Conservation (phyloP, 2,329 filamentous ascomycete genomes). For the Periconia digitata region DNA sequence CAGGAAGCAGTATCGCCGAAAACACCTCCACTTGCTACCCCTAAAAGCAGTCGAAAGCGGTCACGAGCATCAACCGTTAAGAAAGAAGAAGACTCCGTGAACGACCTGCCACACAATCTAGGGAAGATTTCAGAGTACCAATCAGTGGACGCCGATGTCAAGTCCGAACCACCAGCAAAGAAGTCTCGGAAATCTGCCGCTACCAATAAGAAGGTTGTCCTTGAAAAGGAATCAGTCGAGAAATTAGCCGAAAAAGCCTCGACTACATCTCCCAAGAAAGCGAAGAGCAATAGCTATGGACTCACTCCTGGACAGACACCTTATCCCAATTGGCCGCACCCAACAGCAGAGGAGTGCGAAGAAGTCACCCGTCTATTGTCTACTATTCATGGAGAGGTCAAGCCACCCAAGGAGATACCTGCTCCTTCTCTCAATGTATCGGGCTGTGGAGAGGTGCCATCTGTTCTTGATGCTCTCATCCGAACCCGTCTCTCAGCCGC, state of each 20-base stretch:
- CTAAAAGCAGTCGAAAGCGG: conserved; percentile 41
- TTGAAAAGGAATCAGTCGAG: conserved; percentile 20
- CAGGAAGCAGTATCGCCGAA: conserved; percentile 2
- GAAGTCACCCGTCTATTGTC: conserved; percentile 68
- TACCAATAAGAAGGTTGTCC: conserved; percentile 5
- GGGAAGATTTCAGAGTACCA: conserved; percentile 36
- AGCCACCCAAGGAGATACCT: conserved; percentile 67
- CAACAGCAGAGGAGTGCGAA: conserved; percentile 69
- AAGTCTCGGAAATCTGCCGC: conserved; percentile 14
- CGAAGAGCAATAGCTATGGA: conserved; percentile 47
- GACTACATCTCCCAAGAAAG: conserved; percentile 35
- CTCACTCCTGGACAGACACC: conserved; percentile 58
- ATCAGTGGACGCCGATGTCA: conserved; percentile 3
- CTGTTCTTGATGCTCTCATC: conserved; percentile 65
- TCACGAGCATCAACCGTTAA: conserved; percentile 37
- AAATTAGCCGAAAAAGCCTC: conserved; percentile 28
- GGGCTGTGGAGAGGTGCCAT: conserved; percentile 69
- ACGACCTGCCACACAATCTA: conserved; percentile 61
- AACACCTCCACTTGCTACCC: conserved; percentile 8
- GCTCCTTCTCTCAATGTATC: conserved; percentile 70
- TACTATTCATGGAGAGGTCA: conserved; percentile 65
- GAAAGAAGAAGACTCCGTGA: conserved; percentile 37
- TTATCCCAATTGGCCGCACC: conserved; percentile 67
- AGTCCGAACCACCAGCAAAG: conserved; percentile 16
- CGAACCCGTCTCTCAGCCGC: conserved; percentile 64